A percentile compares a stretch with the other conserved stretches of the same genome.
Conservation (phyloP, 192 early-diverging fungal species). For the Entomortierella parvispora region DNA sequence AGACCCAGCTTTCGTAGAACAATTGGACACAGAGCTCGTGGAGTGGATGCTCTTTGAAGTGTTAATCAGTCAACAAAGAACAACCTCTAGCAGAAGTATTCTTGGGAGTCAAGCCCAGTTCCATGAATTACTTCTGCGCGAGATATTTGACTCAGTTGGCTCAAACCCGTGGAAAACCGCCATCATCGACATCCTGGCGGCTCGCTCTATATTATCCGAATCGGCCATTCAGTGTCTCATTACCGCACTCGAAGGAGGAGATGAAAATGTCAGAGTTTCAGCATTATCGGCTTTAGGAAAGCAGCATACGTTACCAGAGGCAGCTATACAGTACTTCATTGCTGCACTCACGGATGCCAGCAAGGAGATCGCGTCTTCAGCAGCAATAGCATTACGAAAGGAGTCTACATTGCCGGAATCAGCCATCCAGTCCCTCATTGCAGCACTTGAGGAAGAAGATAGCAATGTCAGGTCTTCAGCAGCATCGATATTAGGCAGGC, state of each 20-base stretch:
- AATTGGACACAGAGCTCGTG: slow-evolving; percentile 1
- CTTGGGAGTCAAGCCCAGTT: slow-evolving; percentile 1
- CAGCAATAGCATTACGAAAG: neutral
- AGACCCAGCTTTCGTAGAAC: neutral
- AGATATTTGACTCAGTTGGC: neutral
- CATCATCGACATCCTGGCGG: neutral
- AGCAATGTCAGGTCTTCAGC: neutral
- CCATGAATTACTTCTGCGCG: neutral
- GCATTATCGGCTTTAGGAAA: slow-evolving; percentile 1
- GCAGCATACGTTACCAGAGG: neutral
- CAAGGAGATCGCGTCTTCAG: neutral
- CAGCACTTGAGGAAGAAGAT: neutral
- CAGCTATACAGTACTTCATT: slow-evolving; percentile 7
- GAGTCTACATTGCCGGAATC: neutral
- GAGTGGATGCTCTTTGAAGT: slow-evolving; percentile 10
- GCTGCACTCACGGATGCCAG: neutral
- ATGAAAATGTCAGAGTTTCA: neutral
- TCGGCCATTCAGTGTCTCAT: slow-evolving; percentile 1
- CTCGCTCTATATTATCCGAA: slow-evolving; percentile 10
- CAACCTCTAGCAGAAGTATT: neutral
- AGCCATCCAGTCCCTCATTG: neutral
- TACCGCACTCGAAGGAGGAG: neutral
- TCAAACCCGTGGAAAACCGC: neutral
- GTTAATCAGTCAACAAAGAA: neutral
- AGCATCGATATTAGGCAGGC: neutral